Conservation (phyloP, 371 early-diverging fungal genomes). For the Apophysomyces ossiformis region DNA sequence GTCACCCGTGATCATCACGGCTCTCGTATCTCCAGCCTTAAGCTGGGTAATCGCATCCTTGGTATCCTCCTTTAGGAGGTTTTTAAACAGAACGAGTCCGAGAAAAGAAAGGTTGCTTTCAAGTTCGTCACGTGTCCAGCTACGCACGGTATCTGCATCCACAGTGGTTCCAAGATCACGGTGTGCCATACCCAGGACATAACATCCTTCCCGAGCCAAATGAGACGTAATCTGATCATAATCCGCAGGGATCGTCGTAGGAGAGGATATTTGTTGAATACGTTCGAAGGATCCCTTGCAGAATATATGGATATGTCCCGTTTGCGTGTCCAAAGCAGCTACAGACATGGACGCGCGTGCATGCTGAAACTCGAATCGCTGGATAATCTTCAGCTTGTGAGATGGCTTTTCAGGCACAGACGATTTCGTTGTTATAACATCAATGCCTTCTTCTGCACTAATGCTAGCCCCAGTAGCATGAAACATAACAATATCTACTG, state of each 20-base stretch:
- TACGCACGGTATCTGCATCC: constrained; percentile 31
- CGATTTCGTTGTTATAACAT: neutral
- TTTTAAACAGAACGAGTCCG: constrained; percentile 82
- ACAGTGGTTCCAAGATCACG: constrained; percentile 49
- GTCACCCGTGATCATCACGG: constrained; percentile 95
- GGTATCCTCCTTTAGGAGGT: constrained; percentile 81
- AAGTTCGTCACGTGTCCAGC: constrained; percentile 58
- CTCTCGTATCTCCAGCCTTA: constrained; percentile 73
- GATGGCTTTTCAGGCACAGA: neutral
- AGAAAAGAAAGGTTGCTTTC: constrained; percentile 65
- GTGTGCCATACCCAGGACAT: constrained; percentile 77
- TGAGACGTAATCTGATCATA: constrained; percentile 52
- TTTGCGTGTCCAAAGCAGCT: constrained; percentile 55
- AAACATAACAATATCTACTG: constrained; percentile 89
- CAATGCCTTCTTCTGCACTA: neutral
- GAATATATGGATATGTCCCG: constrained; percentile 59
- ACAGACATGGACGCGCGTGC: constrained; percentile 81
- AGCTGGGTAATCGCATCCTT: constrained; percentile 69
- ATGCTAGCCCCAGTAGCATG: constrained; percentile 49
- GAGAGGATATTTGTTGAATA: constrained; percentile 44
- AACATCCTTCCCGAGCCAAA: constrained; percentile 74
- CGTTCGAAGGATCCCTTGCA: constrained; percentile 84
- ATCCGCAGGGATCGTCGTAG: constrained; percentile 52
- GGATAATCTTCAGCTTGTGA: constrained; percentile 43
- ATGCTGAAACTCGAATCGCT: constrained; percentile 84